phyloP scores from a whole-genome alignment of 2,329 filamentous ascomycete species.

The Paecilomyces formosus region DNA sequence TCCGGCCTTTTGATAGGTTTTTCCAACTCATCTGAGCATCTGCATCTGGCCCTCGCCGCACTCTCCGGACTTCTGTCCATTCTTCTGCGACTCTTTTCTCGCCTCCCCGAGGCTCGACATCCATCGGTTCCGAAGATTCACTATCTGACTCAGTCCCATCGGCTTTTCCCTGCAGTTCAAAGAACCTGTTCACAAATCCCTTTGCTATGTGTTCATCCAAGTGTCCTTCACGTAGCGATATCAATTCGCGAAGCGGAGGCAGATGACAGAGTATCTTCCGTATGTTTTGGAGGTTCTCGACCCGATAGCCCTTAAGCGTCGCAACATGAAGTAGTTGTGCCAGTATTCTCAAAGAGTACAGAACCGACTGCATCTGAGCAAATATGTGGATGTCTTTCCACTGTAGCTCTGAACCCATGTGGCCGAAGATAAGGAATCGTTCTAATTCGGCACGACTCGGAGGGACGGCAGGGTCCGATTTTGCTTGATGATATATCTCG shows the following conservation, averaged over 20 bases:
- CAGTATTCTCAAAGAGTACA: conserved; percentile 58
- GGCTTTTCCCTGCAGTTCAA: not conserved
- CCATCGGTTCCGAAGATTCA: not conserved
- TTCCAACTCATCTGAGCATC: not conserved
- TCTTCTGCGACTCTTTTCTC: not conserved
- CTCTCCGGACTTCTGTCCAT: not conserved
- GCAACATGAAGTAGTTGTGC: conserved; percentile 39
- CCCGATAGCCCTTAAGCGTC: conserved; percentile 4
- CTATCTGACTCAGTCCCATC: not conserved
- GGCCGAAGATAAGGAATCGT: conserved; percentile 21
- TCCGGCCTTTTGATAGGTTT: not conserved
- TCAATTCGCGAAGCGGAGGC: conserved; percentile 21
- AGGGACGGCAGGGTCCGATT: conserved; percentile 6
- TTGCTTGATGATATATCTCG: conserved; percentile 15
- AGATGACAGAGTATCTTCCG: conserved; percentile 16
- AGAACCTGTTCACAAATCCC: not conserved
- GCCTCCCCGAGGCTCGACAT: not conserved
- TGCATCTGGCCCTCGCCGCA: not conserved
- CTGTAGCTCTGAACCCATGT: conserved; percentile 25
- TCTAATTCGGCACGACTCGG: conserved; percentile 13
- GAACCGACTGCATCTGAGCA: conserved; percentile 52
- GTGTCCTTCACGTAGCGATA: conserved; percentile 17
- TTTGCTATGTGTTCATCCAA: not conserved
- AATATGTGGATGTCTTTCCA: conserved; percentile 58
- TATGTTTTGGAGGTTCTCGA: conserved; percentile 1